These are phyloP conservation scores for Ogataea pini DNA, from an alignment of 805 yeast species.

Conservation along the genomic window DNA sequence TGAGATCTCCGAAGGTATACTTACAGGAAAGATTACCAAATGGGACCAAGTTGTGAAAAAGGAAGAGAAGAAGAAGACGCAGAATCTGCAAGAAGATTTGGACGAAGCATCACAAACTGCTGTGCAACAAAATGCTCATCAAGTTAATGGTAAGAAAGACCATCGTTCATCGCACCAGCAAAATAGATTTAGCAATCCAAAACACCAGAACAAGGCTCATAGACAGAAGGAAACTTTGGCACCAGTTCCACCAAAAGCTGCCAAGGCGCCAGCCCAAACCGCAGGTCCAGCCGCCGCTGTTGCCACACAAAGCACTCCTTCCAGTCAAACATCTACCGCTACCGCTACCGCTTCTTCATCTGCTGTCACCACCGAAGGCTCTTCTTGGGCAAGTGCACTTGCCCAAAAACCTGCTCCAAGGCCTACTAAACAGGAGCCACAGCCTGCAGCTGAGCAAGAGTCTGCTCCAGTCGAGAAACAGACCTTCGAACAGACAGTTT, in stretches of 20 bases:
- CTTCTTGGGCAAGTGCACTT: slow-evolving; percentile 39
- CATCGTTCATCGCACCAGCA: slow-evolving; percentile 12
- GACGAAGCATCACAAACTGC: slow-evolving; percentile 14
- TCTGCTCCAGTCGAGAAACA: slow-evolving; percentile 3
- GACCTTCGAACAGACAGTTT: background rate
- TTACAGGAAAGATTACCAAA: slow-evolving; percentile 84
- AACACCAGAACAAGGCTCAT: slow-evolving; percentile 15
- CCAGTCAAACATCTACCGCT: slow-evolving; percentile 10
- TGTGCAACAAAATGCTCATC: slow-evolving; percentile 12
- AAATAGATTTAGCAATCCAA: slow-evolving; percentile 15
- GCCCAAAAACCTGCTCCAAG: slow-evolving; percentile 27
- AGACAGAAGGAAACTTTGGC: slow-evolving; percentile 17
- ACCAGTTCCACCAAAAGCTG: slow-evolving; percentile 10
- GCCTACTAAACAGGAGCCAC: slow-evolving; percentile 12
- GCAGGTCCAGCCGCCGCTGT: slow-evolving; percentile 1
- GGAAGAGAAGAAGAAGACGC: slow-evolving; percentile 49
- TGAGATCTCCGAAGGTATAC: slow-evolving; percentile 80
- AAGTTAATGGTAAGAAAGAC: slow-evolving; percentile 18
- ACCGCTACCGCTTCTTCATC: slow-evolving; percentile 19
- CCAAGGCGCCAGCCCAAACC: background rate
- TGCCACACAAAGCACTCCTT: slow-evolving; percentile 4
- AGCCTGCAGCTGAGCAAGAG: slow-evolving; percentile 16
- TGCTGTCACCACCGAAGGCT: slow-evolving; percentile 24
- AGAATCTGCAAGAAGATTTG: slow-evolving; percentile 21
- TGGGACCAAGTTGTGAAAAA: slow-evolving; percentile 92